phyloP scores from a whole-genome alignment of 2,329 filamentous ascomycete species.

The Fusarium austroafricanum region DNA sequence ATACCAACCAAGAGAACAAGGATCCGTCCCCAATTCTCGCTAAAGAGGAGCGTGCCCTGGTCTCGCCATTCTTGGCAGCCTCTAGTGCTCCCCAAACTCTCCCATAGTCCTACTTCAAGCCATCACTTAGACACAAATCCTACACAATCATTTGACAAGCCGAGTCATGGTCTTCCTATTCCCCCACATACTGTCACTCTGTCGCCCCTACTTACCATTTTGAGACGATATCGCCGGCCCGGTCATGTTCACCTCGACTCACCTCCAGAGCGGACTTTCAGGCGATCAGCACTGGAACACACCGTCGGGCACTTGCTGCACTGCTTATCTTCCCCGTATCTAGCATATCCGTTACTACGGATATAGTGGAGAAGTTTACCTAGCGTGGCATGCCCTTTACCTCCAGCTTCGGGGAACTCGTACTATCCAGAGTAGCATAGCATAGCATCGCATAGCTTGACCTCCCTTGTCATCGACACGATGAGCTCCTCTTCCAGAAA shows the following conservation, averaged over 20 bases:
- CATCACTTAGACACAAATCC: conserved; percentile 16
- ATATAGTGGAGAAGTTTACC: conserved; percentile 35
- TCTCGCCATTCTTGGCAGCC: conserved; percentile 27
- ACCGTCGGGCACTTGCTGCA: conserved; percentile 2
- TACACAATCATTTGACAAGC: conserved; percentile 22
- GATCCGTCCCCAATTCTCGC: conserved; percentile 10
- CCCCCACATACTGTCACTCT: conserved; percentile 40
- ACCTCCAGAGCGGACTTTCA: neutral
- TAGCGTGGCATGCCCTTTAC: conserved; percentile 9
- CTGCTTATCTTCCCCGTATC: conserved; percentile 42
- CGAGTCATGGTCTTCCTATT: conserved; percentile 43
- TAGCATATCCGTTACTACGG: conserved; percentile 28
- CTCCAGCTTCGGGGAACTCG: conserved; percentile 21
- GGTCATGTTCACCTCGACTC: conserved; percentile 22
- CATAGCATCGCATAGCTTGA: conserved; percentile 4
- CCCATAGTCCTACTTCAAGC: conserved; percentile 10
- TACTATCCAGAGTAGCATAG: neutral
- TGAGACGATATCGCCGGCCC: conserved; percentile 31
- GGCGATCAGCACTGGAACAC: conserved; percentile 3
- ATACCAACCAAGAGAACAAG: neutral
- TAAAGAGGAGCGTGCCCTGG: conserved; percentile 10
- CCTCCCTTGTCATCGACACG: conserved; percentile 25
- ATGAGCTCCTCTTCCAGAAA: conserved; percentile 33
- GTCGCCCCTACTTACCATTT: conserved; percentile 26
- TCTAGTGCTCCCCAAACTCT: conserved; percentile 27